Base-by-base conservation (phyloP, 1,139 yeast species). In the Geotrichum aggregatum region DNA sequence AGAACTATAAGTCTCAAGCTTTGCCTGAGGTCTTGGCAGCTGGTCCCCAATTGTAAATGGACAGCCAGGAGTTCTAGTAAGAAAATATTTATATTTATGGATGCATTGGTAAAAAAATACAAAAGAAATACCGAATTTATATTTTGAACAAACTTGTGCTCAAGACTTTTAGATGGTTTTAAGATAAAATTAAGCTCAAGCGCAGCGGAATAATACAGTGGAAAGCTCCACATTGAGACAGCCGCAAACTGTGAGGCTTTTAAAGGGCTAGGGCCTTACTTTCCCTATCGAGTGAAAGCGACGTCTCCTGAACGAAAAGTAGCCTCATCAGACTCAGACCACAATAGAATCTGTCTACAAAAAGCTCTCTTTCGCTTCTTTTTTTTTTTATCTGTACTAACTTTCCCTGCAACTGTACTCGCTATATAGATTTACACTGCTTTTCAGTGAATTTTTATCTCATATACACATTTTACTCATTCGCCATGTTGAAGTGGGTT, bases 1-100 rank as follows among this genome's bases (percentile, higher is more conserved):
- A 76, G 67, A 88, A 81, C 68, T 92, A 92, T 75, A 73, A 88
- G 66, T 82, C 82, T 65, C 88, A 82, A 66, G 91, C 96, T 61
- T 85, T 96, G 43, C 65, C 76, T 38, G 96, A 88, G 70, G 98
- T 92, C 55, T 74, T 85, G 67, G 87, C 92, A 68, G 98, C 98
- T 65, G 98, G 97, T 59, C 98, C 98, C 62, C 59, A 55, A 49
- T 46, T 63, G 41, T 64, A 63, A 56, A 10, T 34, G 10, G 11
- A 8, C 24, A 3, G 36, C 31, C 13, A 14, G 5, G 28, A 24
- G 28, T 24, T 16, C 7, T 16, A 8, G 8, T n/a, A 34, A 44
- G 34, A 33, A 33, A 44, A 24, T 19, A 35, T 8, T 22, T n/a
- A 3, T 22, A 14, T 3, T 18, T 19, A 36, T 36, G 22, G 13